Base-by-base conservation (phyloP, 176 grass and related monocot species). In the Pontederia crassipes region DNA sequence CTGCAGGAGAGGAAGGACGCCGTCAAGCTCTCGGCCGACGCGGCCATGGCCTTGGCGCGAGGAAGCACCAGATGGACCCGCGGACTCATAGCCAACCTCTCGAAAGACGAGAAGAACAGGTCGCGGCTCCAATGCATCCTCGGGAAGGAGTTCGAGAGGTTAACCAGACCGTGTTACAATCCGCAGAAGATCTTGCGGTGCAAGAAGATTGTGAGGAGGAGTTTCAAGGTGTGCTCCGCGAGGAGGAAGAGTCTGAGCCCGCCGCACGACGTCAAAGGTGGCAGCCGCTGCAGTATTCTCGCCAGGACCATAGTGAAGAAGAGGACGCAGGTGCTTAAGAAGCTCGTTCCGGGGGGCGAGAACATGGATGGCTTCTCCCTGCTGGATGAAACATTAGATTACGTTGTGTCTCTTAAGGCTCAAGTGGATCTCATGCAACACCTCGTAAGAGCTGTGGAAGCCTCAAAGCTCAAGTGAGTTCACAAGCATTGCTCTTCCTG, bases 391-490 rank as follows among this genome's bases (percentile, higher is more conserved):
- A 82, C 91, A 28, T 17, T 96, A 27, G 86, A 96, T 72, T 90
- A 96, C 18, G 72, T 77, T 14, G 52, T 74, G 65, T 84, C 76
- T 0, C 83, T 96, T 8, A 79, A 73, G 69, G 83, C 78, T 65
- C 91, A 96, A 46, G 81, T 87, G 2, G 90, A 95, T 11, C 56
- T 83, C 55, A 95, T 95, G 86, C 74, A 75, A 68, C 59, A 69
- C 45, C 66, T 95, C 10, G 10, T 86, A 49, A 86, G 64, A 53
- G 51, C 61, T 64, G 76, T 89, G 17, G 64, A 89, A 66, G 68
- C 28, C 16, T 48, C 64, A 8, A 84, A 73, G 64, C 27, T 32
- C 65, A 64, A 52, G 61, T 70, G 66, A 73, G 54, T 57, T 17
- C 48, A 35, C 14, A 52, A 32, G 20, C 49, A 8, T 49, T 32